A percentile compares a stretch with the other conserved stretches of the same genome.
Conservation (phyloP, 805 yeast species). For the Citeromyces nyonsensis region DNA sequence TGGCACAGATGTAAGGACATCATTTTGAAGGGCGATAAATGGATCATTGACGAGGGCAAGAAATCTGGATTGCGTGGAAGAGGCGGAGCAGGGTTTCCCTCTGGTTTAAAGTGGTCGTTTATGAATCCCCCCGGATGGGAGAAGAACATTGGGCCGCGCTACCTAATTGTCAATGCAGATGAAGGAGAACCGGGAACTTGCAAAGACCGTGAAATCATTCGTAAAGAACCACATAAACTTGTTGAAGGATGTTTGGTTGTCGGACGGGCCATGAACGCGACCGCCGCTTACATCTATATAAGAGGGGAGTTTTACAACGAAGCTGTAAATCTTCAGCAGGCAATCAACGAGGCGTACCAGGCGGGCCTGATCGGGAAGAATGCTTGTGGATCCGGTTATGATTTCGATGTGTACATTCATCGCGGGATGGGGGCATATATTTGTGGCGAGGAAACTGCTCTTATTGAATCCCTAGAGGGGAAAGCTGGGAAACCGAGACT, state of each 20-base stretch:
- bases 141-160: constrained; percentile 78
- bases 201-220: constrained; percentile 80
- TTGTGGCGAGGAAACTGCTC: constrained; percentile 87
- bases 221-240: constrained; percentile 85
- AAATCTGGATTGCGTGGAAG: constrained; percentile 79
- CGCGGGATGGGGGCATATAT: constrained; percentile 91
- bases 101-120: constrained; percentile 84
- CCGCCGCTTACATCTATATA: constrained; percentile 84
- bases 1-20: constrained; percentile 89
- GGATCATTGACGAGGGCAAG: constrained; percentile 84
- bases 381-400: constrained; percentile 80
- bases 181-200: constrained; percentile 95
- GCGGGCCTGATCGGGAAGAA: constrained; percentile 72
- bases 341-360: constrained; percentile 77
- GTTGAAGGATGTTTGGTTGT: constrained; percentile 86
- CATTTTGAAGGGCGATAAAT: constrained; percentile 65
- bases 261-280: constrained; percentile 86
- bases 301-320: constrained; percentile 86
- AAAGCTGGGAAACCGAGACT: constrained; percentile 89
- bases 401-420: constrained; percentile 72
- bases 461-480: constrained; percentile 81
- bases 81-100: constrained; percentile 91
- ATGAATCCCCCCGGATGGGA: constrained; percentile 97
- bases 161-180: constrained; percentile 82
- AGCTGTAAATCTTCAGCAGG: constrained; percentile 55